Conservation (phyloP, 805 yeast genomes). For the Candida methanosorbosa region DNA sequence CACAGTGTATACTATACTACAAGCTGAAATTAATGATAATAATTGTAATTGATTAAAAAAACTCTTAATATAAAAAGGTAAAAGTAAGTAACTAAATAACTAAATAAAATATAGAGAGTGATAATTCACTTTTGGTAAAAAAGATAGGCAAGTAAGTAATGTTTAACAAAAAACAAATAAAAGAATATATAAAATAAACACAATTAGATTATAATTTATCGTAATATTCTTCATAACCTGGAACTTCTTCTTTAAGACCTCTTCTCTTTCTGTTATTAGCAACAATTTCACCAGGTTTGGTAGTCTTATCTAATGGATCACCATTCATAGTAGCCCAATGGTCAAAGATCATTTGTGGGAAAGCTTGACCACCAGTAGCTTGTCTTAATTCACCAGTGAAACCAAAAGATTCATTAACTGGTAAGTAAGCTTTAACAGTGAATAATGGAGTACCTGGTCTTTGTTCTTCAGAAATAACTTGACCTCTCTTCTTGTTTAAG, state of each 20-base stretch:
- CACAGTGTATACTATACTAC: too few species aligned
- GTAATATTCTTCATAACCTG: constrained; percentile 99
- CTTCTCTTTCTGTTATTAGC: constrained; percentile 77
- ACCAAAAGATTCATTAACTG: constrained; percentile 99
- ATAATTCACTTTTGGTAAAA: constrained; percentile 3
- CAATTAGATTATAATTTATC: constrained; percentile 61
- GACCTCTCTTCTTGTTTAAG: constrained; percentile 99
- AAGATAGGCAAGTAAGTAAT: constrained; percentile 2
- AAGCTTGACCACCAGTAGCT: constrained; percentile 99
- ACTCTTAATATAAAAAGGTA: too few species aligned
- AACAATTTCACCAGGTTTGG: constrained; percentile 57
- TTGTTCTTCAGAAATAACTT: constrained; percentile 98
- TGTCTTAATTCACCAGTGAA: constrained; percentile 99
- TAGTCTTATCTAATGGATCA: constrained; percentile 83
- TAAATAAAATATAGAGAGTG: background rate
- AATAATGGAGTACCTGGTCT: constrained; percentile 99
- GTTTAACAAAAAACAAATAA: constrained; percentile 3
- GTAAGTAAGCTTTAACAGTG: constrained; percentile 99
- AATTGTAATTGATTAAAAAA: background rate
- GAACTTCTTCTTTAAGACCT: constrained; percentile 95
- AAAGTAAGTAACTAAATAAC: background rate
- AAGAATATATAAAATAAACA: too few species aligned
- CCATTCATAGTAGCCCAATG: constrained; percentile 92
- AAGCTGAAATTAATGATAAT: background rate
- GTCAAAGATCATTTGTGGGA: constrained; percentile 99